Percentiles rank a stretch among this genome's conserved stretches.
These are phyloP conservation scores for Pelargonium myrrhifolium DNA, from an alignment of 441 rosid species.

Conservation along the genomic window DNA sequence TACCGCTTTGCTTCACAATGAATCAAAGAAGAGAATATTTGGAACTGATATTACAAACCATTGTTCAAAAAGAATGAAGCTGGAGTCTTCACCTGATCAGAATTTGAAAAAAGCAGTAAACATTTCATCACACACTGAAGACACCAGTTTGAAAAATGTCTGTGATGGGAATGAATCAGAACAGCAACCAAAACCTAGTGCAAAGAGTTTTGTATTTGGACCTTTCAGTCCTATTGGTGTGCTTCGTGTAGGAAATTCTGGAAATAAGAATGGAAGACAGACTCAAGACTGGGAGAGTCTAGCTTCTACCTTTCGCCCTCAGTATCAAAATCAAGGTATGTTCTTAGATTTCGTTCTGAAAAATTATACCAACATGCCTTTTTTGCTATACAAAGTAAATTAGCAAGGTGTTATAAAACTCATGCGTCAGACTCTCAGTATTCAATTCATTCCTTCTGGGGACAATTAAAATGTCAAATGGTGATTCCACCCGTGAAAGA, in stretches of 20 bases:
- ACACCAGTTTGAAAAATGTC: constrained; percentile 19
- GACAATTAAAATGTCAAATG: background rate
- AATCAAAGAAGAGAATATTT: constrained; percentile 53
- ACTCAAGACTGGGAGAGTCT: constrained; percentile 38
- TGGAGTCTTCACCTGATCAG: constrained; percentile 24
- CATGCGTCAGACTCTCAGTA: background rate
- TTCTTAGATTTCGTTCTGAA: background rate
- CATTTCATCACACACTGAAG: constrained; percentile 16
- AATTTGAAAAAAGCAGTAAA: constrained; percentile 29
- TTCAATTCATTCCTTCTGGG: background rate
- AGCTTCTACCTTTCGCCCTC: constrained; percentile 35
- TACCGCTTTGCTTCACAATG: constrained; percentile 23
- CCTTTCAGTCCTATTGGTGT: constrained; percentile 44
- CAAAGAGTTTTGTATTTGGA: constrained; percentile 44
- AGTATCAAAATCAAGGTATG: constrained; percentile 59
- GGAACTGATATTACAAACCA: constrained; percentile 58
- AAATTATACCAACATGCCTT: background rate
- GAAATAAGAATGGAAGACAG: constrained; percentile 25
- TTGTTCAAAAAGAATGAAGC: constrained; percentile 35
- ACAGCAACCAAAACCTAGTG: constrained; percentile 21
- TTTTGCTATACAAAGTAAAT: background rate
- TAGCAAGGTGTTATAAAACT: background rate
- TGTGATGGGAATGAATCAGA: constrained; percentile 18
- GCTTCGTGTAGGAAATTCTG: constrained; percentile 17
- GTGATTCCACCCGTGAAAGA: background rate